Base-by-base conservation (phyloP, 2,329 filamentous ascomycete species). In the Thermoascus crustaceus region DNA sequence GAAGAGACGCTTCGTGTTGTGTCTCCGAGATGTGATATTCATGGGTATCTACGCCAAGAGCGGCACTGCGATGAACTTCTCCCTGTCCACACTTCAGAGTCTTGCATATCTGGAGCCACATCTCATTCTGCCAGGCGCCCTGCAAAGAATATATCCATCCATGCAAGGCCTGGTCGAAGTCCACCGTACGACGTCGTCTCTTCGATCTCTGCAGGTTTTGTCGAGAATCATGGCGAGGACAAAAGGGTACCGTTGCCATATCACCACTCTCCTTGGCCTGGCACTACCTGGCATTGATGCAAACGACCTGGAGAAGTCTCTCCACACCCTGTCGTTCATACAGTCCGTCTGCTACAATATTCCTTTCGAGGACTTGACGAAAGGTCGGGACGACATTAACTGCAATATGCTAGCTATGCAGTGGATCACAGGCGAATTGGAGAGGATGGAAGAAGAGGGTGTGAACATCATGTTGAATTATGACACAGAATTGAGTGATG, bases 41-140 rank as follows among this genome's bases (percentile, higher is more conserved):
- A 95, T 98, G 88, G 91, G 91, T 18, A 82, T 98, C 32, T 98
- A 95, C 59, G 85, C 88, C 35, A 98, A 98, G 71, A 94, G 88
- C 58, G 81, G 79, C 38, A 88, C 87, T 32, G 82, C 91, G 3
- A 87, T 94, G 55, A 88, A 82, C 59, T 94, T 88, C 67, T 94
- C 89, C 45, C 78, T 95, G 45, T 87, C 84, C 32, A 85, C 89
- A 1, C 70, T 98, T 32, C 89, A 96, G 58, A 84, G 85, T 36
- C 67, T 98, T 35, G 84, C 91, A 2, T 95, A 83, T 51, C 70
- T 98, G 30, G 89, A 98, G 57, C 93, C 91, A 0, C 80, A 86
- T 48, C 69, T 96, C 48, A 89, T 98, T 40, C 71, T 98, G 2
- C 91, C 91, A 0, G 91, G 93, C 26, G 89, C 91, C 17, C 63